Evolutionary conservation across 2,329 filamentous ascomycete species (phyloP).

Genomic region (Aureobasidium sp.): DNA sequence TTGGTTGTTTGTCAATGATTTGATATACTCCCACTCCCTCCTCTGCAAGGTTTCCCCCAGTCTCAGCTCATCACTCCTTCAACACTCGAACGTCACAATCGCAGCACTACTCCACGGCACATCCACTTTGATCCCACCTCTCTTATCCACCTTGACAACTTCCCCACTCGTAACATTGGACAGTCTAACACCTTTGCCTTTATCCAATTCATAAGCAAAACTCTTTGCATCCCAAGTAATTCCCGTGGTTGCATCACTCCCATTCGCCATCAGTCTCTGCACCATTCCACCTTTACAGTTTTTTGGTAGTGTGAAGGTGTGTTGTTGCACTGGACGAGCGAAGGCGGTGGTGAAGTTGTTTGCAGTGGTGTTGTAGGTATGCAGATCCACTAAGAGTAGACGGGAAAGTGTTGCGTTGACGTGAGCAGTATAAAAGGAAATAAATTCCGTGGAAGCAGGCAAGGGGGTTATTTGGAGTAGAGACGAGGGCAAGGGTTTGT

Average conservation of each 20-base stretch:
- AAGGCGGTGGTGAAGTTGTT: constrained; percentile 37
- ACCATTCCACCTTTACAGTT: constrained; percentile 26
- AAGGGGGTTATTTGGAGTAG: constrained; percentile 41
- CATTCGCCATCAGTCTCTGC: constrained; percentile 50
- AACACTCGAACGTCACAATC: not conserved
- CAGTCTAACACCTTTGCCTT: constrained; percentile 46
- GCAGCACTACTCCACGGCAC: constrained; percentile 15
- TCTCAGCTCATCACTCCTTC: too few species aligned
- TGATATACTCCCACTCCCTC: too few species aligned
- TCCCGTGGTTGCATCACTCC: constrained; percentile 55
- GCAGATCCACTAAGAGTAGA: constrained; percentile 51
- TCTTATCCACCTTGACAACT: constrained; percentile 22
- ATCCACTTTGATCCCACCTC: not conserved
- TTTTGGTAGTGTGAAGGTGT: constrained; percentile 36
- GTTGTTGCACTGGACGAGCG: constrained; percentile 31
- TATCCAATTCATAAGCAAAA: constrained; percentile 52
- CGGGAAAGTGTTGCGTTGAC: constrained; percentile 36
- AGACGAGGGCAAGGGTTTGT: constrained; percentile 26
- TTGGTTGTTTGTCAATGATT: too few species aligned
- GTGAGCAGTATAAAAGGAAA: constrained; percentile 45
- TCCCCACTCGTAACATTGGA: constrained; percentile 49
- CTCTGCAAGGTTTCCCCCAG: too few species aligned
- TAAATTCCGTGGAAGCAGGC: constrained; percentile 25
- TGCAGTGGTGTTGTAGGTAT: constrained; percentile 43
- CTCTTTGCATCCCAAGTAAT: constrained; percentile 55